Evolutionary conservation across 2,329 filamentous ascomycete species (phyloP).

Genomic region (Botrytis fragariae): DNA sequence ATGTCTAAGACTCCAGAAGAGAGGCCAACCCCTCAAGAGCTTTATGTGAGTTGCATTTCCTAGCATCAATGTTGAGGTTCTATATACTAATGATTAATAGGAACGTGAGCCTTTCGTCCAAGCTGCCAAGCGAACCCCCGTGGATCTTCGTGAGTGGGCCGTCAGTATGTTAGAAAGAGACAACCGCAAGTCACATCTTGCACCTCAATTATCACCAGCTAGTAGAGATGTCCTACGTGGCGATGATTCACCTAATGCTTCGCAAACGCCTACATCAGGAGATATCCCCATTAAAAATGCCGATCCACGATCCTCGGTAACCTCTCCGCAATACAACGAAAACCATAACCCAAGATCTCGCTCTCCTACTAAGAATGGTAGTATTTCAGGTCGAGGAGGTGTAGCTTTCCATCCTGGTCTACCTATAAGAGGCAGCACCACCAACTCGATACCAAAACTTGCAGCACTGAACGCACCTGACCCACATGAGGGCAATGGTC

Average conservation of each 20-base stretch:
- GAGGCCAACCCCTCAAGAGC: slow-evolving; percentile 86
- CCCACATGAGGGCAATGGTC: slow-evolving; percentile 33
- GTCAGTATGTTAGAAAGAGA: slow-evolving; percentile 90
- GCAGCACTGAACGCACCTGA: slow-evolving; percentile 43
- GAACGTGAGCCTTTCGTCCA: slow-evolving; percentile 93
- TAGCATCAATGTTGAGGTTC: background rate
- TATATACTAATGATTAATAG: slow-evolving; percentile 45
- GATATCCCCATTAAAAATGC: slow-evolving; percentile 66
- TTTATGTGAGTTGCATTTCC: slow-evolving; percentile 66
- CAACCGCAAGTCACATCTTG: slow-evolving; percentile 92
- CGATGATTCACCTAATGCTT: slow-evolving; percentile 41
- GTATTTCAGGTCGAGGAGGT: slow-evolving; percentile 47
- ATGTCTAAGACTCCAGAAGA: slow-evolving; percentile 84
- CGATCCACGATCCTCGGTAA: slow-evolving; percentile 45
- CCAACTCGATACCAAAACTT: slow-evolving; percentile 53
- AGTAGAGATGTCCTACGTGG: slow-evolving; percentile 70
- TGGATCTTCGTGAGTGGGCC: slow-evolving; percentile 91
- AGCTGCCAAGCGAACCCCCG: slow-evolving; percentile 92
- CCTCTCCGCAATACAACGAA: slow-evolving; percentile 43
- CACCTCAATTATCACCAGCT: slow-evolving; percentile 73
- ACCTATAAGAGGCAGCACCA: slow-evolving; percentile 50
- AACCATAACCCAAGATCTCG: slow-evolving; percentile 39
- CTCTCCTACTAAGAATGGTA: slow-evolving; percentile 42
- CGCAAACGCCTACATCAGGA: slow-evolving; percentile 64
- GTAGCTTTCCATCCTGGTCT: slow-evolving; percentile 45